Conservation (phyloP, 2,329 filamentous ascomycete species). For the Zasmidium citrigriseum region DNA sequence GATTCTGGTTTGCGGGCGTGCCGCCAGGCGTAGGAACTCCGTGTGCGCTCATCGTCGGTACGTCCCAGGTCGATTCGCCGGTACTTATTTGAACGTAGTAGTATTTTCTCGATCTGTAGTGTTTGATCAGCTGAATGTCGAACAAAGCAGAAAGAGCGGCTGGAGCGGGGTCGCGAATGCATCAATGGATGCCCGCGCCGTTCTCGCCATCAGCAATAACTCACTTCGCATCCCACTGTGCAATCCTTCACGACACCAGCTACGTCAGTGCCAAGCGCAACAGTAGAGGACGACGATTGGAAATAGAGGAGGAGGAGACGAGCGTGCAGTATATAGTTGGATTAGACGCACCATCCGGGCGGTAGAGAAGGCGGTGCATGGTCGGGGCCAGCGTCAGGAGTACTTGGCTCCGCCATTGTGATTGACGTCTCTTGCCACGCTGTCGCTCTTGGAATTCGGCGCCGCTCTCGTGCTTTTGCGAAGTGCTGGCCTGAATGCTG, state of each 20-base stretch:
- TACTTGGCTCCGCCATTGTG: conserved; percentile 34
- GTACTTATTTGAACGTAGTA: conserved; percentile 46
- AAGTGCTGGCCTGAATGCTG: no score
- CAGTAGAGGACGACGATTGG: conserved; percentile 11
- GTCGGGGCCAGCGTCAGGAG: conserved; percentile 42
- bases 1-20: conserved; percentile 38
- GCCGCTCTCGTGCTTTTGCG: neutral
- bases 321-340: conserved; percentile 16
- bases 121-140: conserved; percentile 13
- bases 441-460: no score
- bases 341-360: conserved; percentile 39
- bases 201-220: conserved; percentile 13
- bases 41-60: conserved; percentile 40
- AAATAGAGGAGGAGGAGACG: conserved; percentile 13
- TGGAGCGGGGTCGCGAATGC: neutral
- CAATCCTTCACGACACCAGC: conserved; percentile 37
- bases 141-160: neutral
- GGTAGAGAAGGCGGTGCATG: conserved; percentile 39
- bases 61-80: conserved; percentile 44
- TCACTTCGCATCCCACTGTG: conserved; percentile 44
- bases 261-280: conserved; percentile 37
- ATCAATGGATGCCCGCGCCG: neutral
- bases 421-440: neutral
- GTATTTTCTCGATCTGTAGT: conserved; percentile 41
- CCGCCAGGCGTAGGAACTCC: conserved; percentile 40